These are phyloP conservation scores for Xylariaceae sp. DNA, from an alignment of 2,329 filamentous ascomycete species.

Conservation along the genomic window DNA sequence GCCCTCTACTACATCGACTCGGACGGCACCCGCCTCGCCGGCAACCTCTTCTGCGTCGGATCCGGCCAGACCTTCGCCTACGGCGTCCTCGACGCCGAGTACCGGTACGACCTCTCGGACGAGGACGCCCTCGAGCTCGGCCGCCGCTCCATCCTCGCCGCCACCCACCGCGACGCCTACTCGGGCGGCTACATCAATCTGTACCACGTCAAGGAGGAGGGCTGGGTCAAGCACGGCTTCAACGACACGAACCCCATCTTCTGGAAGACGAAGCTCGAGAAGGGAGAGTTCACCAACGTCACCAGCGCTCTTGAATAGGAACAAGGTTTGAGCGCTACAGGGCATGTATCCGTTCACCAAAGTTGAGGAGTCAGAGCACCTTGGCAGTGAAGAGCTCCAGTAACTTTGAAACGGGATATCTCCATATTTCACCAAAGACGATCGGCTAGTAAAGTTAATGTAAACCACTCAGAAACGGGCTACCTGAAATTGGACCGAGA, in stretches of 20 bases:
- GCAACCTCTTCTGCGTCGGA: conserved; percentile 97
- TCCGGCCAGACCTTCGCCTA: conserved; percentile 99
- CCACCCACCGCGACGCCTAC: conserved; percentile 96
- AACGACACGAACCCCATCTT: conserved; percentile 98
- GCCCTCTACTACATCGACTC: conserved; percentile 99
- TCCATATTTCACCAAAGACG: too few relatives aligned
- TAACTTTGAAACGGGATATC: too few relatives aligned
- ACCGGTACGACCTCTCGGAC: conserved; percentile 79
- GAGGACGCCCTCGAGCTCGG: conserved; percentile 90
- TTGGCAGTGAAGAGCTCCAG: too few relatives aligned
- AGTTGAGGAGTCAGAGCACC: too few relatives aligned
- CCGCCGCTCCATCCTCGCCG: conserved; percentile 85
- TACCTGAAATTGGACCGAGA: too few relatives aligned
- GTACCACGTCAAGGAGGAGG: conserved; percentile 98
- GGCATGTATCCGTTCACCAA: too few relatives aligned
- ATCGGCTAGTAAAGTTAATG: too few relatives aligned
- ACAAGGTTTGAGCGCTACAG: too few relatives aligned
- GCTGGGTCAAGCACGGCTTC: conserved; percentile 99
- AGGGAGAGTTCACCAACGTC: conserved; percentile 97
- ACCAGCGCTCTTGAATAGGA: conserved; percentile 62
- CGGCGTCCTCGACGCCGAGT: conserved; percentile 93
- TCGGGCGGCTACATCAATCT: conserved; percentile 98
- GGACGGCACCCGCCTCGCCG: conserved; percentile 85
- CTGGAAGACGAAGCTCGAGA: conserved; percentile 98
- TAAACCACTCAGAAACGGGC: too few relatives aligned